phyloP scores from a whole-genome alignment of 169 alveolate genomes.

The Plasmodium vinckei region DNA sequence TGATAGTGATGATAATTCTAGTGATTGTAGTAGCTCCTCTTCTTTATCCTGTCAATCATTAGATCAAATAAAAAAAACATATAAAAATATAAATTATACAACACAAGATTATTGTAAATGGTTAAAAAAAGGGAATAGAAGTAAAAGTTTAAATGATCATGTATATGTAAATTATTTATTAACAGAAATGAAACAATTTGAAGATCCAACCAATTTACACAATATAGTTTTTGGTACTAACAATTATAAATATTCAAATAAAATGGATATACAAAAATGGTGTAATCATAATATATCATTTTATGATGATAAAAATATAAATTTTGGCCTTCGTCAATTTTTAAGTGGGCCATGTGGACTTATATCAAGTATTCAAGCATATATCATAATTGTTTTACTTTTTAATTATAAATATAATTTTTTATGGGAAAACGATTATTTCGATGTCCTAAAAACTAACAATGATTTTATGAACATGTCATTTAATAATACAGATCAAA shows the following conservation, averaged over 20 bases:
- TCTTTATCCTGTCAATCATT: conserved; percentile 50
- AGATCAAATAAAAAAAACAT: conserved; percentile 34
- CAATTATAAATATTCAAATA: conserved; percentile 73
- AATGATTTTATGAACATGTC: conserved; percentile 54
- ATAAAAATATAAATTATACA: conserved; percentile 62
- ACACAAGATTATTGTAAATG: conserved; percentile 70
- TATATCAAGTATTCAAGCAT: conserved; percentile 81
- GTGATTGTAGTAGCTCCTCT: conserved; percentile 69
- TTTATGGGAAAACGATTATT: conserved; percentile 67
- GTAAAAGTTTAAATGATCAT: conserved; percentile 62
- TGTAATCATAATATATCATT: conserved; percentile 80
- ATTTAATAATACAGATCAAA: not conserved
- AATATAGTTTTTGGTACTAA: conserved; percentile 70
- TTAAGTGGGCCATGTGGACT: conserved; percentile 84
- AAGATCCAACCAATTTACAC: conserved; percentile 45
- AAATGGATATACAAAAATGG: conserved; percentile 72
- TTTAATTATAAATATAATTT: conserved; percentile 78
- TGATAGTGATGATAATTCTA: conserved; percentile 44
- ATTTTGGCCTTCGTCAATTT: conserved; percentile 81
- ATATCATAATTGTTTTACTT: conserved; percentile 77
- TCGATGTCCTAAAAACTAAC: conserved; percentile 65
- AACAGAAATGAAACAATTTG: conserved; percentile 50
- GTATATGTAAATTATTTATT: conserved; percentile 66
- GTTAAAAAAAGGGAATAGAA: conserved; percentile 66
- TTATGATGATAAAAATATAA: conserved; percentile 67